These are phyloP conservation scores for Stipa capillata DNA, from an alignment of 176 grass and related monocot species.

Conservation along the genomic window DNA sequence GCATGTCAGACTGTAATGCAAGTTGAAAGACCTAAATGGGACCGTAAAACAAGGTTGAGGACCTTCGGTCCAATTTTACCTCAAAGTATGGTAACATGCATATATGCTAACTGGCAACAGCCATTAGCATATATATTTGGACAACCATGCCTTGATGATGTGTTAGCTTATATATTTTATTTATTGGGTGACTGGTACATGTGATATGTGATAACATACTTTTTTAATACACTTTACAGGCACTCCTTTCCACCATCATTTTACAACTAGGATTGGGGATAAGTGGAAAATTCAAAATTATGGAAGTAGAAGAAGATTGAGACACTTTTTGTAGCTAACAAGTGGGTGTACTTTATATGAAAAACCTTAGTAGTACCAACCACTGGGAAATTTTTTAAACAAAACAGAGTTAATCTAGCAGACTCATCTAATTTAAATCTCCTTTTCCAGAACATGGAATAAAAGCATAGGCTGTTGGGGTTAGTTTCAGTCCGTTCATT, in stretches of 20 bases:
- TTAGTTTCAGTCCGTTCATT: neutral
- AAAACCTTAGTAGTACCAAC: neutral
- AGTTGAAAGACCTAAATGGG: neutral
- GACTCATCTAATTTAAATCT: neutral
- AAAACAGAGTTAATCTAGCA: neutral
- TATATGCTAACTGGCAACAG: neutral
- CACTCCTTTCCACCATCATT: neutral
- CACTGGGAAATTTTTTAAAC: neutral
- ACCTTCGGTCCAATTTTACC: neutral
- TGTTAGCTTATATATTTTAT: neutral
- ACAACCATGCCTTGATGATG: neutral
- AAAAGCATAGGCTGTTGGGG: neutral
- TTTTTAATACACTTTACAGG: neutral
- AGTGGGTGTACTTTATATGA: neutral
- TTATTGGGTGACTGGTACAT: neutral
- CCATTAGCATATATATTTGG: neutral
- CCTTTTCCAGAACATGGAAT: neutral
- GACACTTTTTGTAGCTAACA: neutral
- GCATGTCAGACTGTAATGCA: neutral
- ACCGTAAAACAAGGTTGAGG: neutral
- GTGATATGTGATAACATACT: neutral
- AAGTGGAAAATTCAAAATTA: slow-evolving; percentile 7
- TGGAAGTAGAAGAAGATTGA: neutral
- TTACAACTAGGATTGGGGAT: neutral
- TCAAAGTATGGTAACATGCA: neutral